Conservation (phyloP, 2,329 filamentous ascomycete species). For the Chaetomiaceae sp. region DNA sequence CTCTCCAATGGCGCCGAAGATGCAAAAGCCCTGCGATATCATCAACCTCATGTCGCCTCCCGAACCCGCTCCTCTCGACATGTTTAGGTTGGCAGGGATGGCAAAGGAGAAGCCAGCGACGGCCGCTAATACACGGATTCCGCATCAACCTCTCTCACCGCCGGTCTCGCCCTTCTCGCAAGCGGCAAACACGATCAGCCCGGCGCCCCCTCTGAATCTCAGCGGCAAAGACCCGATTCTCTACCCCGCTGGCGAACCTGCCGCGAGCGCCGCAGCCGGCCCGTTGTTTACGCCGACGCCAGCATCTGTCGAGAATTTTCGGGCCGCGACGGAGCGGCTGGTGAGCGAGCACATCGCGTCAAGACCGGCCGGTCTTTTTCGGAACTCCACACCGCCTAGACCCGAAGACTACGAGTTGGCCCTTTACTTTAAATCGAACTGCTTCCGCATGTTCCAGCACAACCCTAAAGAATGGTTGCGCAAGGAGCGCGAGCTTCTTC, state of each 20-base stretch:
- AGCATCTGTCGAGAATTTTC: slow-evolving; percentile 36
- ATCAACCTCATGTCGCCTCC: slow-evolving; percentile 60
- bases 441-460: slow-evolving; percentile 42
- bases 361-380: slow-evolving; percentile 42
- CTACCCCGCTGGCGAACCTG: slow-evolving; percentile 46
- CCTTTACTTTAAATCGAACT: slow-evolving; percentile 49
- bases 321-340: slow-evolving; percentile 37
- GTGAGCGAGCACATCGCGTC: slow-evolving; percentile 48
- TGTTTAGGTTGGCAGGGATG: slow-evolving; percentile 39
- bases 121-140: slow-evolving; percentile 35
- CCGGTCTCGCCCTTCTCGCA: slow-evolving; percentile 53
- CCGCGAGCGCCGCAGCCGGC: slow-evolving; percentile 40
- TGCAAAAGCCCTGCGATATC: slow-evolving; percentile 45
- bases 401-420: slow-evolving; percentile 52
- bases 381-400: slow-evolving; percentile 42
- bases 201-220: slow-evolving; percentile 24
- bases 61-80: slow-evolving; percentile 50
- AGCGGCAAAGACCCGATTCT: slow-evolving; percentile 52
- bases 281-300: slow-evolving; percentile 48
- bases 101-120: slow-evolving; percentile 26
- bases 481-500: slow-evolving; percentile 48
- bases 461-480: slow-evolving; percentile 47
- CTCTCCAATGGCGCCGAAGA: slow-evolving; percentile 13
- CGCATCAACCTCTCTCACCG: slow-evolving; percentile 48
- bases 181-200: slow-evolving; percentile 33